These are phyloP conservation scores for Acacia concinna DNA, from an alignment of 331 rosid genomes.

Conservation along the genomic window DNA sequence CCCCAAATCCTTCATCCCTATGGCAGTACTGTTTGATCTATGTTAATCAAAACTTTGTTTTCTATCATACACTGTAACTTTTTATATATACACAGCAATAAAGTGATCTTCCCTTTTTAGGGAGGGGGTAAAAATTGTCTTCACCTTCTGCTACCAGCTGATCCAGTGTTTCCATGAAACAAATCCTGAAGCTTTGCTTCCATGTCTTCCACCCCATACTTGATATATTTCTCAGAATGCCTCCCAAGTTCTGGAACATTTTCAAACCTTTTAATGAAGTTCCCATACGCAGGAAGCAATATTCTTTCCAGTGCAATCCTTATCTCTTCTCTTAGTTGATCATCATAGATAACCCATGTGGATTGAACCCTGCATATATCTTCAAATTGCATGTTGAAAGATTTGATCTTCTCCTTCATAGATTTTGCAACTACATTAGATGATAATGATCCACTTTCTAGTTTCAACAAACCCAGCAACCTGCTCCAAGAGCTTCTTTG, in stretches of 20 bases:
- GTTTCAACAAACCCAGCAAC: slow-evolving; percentile 59
- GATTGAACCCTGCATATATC: slow-evolving; percentile 67
- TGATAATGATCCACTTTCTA: slow-evolving; percentile 48
- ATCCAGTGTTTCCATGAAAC: slow-evolving; percentile 59
- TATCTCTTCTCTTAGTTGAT: slow-evolving; percentile 72
- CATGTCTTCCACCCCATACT: slow-evolving; percentile 51
- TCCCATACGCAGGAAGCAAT: slow-evolving; percentile 68
- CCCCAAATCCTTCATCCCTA: background rate
- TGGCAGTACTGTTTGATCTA: background rate
- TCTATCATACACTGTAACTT: slow-evolving; percentile 31
- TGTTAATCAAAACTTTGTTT: slow-evolving; percentile 28
- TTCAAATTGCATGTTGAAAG: slow-evolving; percentile 63
- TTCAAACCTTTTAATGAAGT: slow-evolving; percentile 60
- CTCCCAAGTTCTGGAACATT: slow-evolving; percentile 56
- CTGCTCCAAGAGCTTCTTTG: slow-evolving; percentile 86
- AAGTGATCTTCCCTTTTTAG: slow-evolving; percentile 19
- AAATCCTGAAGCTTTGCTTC: slow-evolving; percentile 57
- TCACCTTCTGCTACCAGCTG: slow-evolving; percentile 59
- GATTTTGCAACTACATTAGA: slow-evolving; percentile 49
- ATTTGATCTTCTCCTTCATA: slow-evolving; percentile 78
- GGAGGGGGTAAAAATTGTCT: background rate
- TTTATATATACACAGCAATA: slow-evolving; percentile 41
- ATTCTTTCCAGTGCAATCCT: slow-evolving; percentile 54
- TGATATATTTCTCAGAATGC: slow-evolving; percentile 57
- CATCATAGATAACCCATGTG: slow-evolving; percentile 72